Evolutionary conservation across 1,139 yeast species (phyloP).

Genomic region (Magnusiomyces paraingens): DNA sequence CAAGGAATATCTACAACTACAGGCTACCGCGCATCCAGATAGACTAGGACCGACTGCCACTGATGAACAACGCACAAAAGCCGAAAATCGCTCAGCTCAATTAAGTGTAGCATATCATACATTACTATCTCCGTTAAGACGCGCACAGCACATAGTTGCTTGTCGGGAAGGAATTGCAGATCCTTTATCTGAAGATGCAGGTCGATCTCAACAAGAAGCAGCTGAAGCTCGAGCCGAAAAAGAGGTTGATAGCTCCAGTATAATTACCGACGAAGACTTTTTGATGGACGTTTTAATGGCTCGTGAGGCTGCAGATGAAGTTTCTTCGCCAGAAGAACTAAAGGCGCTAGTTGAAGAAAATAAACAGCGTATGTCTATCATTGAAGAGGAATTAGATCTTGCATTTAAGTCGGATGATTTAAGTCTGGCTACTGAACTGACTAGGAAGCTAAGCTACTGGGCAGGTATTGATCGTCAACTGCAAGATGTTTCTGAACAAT

Average conservation of each 20-base stretch:
- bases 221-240: conserved; percentile 35
- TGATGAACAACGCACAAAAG: conserved; percentile 18
- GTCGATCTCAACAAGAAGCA: conserved; percentile 1
- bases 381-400: conserved; percentile 36
- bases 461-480: conserved; percentile 66
- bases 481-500: conserved; percentile 41
- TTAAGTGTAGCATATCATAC: conserved; percentile 73
- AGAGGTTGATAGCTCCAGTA: conserved; percentile 28
- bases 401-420: conserved; percentile 41
- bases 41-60: conserved; percentile 27
- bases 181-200: conserved; percentile 23
- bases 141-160: conserved; percentile 55
- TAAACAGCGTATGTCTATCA: conserved; percentile 42
- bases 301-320: conserved; percentile 67
- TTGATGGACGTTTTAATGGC: conserved; percentile 73
- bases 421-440: conserved; percentile 55
- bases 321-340: conserved; percentile 52
- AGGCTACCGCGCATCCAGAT: conserved; percentile 80
- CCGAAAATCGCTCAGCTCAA: conserved; percentile 41
- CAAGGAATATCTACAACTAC: conserved; percentile 67
- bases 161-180: conserved; percentile 41
- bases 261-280: conserved; percentile 47
- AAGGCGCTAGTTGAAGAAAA: conserved; percentile 50
- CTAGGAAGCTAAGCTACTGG: conserved; percentile 80
- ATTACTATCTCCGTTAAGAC: conserved; percentile 57